A percentile compares a stretch with the other conserved stretches of the same genome.
These are phyloP conservation scores for Phytopythium cucurbitacearum DNA, from an alignment of 352 stramenopile species.

Conservation along the genomic window DNA sequence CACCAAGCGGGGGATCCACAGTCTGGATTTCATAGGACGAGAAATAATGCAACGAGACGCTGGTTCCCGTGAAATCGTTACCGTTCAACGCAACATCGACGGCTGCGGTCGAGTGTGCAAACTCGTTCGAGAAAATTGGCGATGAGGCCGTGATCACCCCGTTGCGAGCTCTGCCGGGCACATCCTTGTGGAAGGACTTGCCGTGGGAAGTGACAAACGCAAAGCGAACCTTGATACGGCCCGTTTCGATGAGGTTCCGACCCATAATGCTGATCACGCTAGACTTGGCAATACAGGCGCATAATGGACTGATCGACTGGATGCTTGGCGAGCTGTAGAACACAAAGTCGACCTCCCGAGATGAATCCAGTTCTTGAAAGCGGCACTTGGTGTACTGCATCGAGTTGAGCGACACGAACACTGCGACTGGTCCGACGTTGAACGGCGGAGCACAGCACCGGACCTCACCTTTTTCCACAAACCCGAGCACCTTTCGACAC, in stretches of 20 bases:
- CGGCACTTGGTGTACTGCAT: conserved; percentile 74
- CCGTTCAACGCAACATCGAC: conserved; percentile 68
- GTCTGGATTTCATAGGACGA: conserved; percentile 36
- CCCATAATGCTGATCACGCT: conserved; percentile 56
- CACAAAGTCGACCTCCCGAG: conserved; percentile 49
- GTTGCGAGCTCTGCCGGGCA: conserved; percentile 30
- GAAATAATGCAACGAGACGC: conserved; percentile 49
- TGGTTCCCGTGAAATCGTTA: conserved; percentile 55
- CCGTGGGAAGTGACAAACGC: conserved; percentile 27
- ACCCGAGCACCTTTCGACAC: conserved; percentile 58
- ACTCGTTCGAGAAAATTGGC: conserved; percentile 44
- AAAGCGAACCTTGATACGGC: conserved; percentile 66
- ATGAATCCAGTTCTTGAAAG: conserved; percentile 48
- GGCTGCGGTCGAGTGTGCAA: conserved; percentile 32
- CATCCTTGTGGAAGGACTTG: conserved; percentile 30
- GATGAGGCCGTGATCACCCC: conserved; percentile 48
- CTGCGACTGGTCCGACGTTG: conserved; percentile 34
- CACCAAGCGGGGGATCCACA: conserved; percentile 43
- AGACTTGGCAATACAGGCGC: conserved; percentile 37
- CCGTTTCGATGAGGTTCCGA: conserved; percentile 71
- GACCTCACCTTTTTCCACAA: conserved; percentile 62
- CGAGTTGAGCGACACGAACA: conserved; percentile 72
- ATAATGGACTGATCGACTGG: conserved; percentile 49
- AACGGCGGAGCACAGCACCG: conserved; percentile 66
- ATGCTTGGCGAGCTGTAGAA: conserved; percentile 68